Percentiles rank a stretch among this genome's conserved stretches.
Evolutionary conservation across 2,329 filamentous ascomycete genomes (phyloP).

Genomic region (Uncinocarpus reesii): DNA sequence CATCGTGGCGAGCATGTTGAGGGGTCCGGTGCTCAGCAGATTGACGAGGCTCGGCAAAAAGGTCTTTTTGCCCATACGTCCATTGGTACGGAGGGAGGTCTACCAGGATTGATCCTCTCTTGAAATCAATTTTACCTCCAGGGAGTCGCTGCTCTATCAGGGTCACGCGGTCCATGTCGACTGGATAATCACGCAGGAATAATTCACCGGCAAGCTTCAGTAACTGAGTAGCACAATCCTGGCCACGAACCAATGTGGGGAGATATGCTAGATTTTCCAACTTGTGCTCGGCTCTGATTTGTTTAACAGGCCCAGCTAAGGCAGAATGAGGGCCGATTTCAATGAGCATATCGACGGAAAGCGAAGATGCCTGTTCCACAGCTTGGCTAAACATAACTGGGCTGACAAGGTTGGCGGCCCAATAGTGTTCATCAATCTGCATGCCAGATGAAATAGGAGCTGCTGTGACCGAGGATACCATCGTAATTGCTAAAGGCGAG

Average conservation of each 20-base stretch:
- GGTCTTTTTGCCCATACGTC: conserved; percentile 8
- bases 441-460: neutral
- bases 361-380: neutral
- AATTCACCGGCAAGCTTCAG: conserved; percentile 8
- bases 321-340: conserved; percentile 19
- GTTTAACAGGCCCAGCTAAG: conserved; percentile 15
- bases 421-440: neutral
- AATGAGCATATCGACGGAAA: neutral
- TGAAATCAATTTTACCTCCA: neutral
- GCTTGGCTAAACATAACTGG: conserved; percentile 11
- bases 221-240: conserved; percentile 7
- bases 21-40: neutral
- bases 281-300: conserved; percentile 4
- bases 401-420: conserved; percentile 8
- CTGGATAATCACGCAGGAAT: conserved; percentile 7
- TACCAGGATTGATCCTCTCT: neutral
- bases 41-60: conserved; percentile 12
- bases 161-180: neutral
- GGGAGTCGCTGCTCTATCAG: neutral
- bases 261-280: neutral
- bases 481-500: neutral
- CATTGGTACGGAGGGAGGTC: conserved; percentile 18
- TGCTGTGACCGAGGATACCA: neutral
- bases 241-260: conserved; percentile 5
- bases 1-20: conserved; percentile 16